Evolutionary conservation across 768 basidiomycete species (phyloP).

Genomic region (Calocybe cyanea): DNA sequence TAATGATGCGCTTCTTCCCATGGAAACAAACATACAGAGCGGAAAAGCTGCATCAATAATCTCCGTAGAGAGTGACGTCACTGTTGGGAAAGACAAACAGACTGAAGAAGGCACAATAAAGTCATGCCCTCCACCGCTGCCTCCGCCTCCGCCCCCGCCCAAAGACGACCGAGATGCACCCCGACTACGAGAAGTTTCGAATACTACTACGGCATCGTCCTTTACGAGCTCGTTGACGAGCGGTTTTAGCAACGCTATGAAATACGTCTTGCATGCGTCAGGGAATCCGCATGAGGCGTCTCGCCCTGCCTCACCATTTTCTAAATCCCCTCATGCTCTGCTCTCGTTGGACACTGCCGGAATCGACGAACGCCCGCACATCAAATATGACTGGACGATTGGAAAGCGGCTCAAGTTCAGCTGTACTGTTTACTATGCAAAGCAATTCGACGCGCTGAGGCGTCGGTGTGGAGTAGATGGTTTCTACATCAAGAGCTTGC

Average conservation of each 20-base stretch:
- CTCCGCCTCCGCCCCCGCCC: slow-evolving; percentile 28
- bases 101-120: slow-evolving; percentile 7
- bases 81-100: slow-evolving; percentile 25
- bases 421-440: slow-evolving; percentile 81
- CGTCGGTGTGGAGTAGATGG: slow-evolving; percentile 65
- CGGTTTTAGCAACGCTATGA: slow-evolving; percentile 56
- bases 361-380: slow-evolving; percentile 73
- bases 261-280: slow-evolving; percentile 39
- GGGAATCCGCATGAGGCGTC: slow-evolving; percentile 27
- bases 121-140: slow-evolving; percentile 17
- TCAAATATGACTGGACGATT: slow-evolving; percentile 82
- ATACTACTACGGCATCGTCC: slow-evolving; percentile 28
- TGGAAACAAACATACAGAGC: slow-evolving; percentile 27
- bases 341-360: slow-evolving; percentile 35
- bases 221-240: slow-evolving; percentile 46
- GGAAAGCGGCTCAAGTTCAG: slow-evolving; percentile 72
- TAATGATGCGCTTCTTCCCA: too few species aligned
- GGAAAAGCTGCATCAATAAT: slow-evolving; percentile 38
- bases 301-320: slow-evolving; percentile 28
- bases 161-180: slow-evolving; percentile 14
- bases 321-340: slow-evolving; percentile 47
- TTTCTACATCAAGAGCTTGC: slow-evolving; percentile 56
- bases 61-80: slow-evolving; percentile 35
- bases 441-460: slow-evolving; percentile 70
- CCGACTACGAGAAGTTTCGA: slow-evolving; percentile 4